Base-by-base conservation (phyloP, 805 yeast species). In the Wickerhamomyces sydowiorum region DNA sequence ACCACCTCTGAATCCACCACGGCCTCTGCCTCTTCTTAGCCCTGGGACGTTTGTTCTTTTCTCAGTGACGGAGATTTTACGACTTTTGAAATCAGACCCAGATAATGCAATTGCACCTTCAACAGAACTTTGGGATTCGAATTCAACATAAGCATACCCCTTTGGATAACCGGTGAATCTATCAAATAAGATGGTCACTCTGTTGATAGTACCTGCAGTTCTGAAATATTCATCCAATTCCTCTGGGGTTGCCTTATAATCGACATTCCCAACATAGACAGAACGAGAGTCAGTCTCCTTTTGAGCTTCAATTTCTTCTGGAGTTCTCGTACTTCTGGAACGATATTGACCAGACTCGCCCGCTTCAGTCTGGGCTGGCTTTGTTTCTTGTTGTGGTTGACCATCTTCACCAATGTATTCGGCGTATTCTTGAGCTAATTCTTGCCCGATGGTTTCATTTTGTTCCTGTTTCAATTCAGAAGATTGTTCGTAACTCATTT, bases 71-170 rank as follows among this genome's bases (percentile, higher is more conserved):
- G 63, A 63, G 27, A 81, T 63, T 20, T 60, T 67, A 43, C 80
- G 65, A 1, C 71, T 77, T 34, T 70, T 65, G 42, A 81, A 64
- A 27, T 54, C 59, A 7, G 66, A 45, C 7, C 70, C 76, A 43
- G 71, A 62, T 28, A 73, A 50, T 13, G 56, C 58, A 36, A 80
- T 57, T 1, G 88, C 86, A 23, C 59, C 59, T 6, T 57, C 51
- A 7, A 74, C 80, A 14, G 72, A 60, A 6, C 63, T 71, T 5
- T 48, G 45, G 7, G 56, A 51, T 13, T 69, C 72, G 53, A 78
- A 82, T 49, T 83, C 80, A 25, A 82, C 66, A 49, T 78, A 82
- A 1, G 86, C 87, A 53, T 75, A 78, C 2, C 86, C 86, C 47
- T 70, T 73, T 8, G 78, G 73, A 17, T 56, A 56, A 1, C 77